These are phyloP conservation scores for Apostasia ramifera DNA, from an alignment of 106 monocot species.

Conservation along the genomic window DNA sequence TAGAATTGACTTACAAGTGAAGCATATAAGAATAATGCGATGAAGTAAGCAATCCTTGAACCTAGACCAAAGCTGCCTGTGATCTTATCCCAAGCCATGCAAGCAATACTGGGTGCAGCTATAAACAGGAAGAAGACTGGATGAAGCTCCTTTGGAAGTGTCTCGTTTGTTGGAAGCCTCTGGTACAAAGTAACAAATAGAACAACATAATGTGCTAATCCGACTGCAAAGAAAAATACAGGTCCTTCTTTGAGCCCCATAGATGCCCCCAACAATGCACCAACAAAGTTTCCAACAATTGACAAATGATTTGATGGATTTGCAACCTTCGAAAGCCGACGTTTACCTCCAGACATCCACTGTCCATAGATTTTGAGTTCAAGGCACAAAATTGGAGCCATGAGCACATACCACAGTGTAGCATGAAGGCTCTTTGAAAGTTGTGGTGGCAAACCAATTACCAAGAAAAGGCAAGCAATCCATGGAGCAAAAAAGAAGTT, in stretches of 20 bases:
- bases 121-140: slow-evolving; percentile 85
- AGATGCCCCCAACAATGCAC: slow-evolving; percentile 36
- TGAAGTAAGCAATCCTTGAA: slow-evolving; percentile 50
- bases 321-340: slow-evolving; percentile 65
- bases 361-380: slow-evolving; percentile 75
- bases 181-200: slow-evolving; percentile 35
- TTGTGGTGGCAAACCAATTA: slow-evolving; percentile 25
- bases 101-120: slow-evolving; percentile 64
- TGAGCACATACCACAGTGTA: slow-evolving; percentile 41
- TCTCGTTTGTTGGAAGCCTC: no score
- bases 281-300: neutral
- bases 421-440: slow-evolving; percentile 15
- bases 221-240: slow-evolving; percentile 63
- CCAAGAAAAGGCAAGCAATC: slow-evolving; percentile 40
- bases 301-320: slow-evolving; percentile 76
- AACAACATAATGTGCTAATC: slow-evolving; percentile 71
- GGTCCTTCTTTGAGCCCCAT: slow-evolving; percentile 60
- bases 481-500: slow-evolving; percentile 17
- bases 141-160: slow-evolving; percentile 4
- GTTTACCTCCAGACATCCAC: slow-evolving; percentile 56
- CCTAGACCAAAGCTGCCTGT: slow-evolving; percentile 39
- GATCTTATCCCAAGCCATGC: slow-evolving; percentile 70
- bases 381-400: slow-evolving; percentile 48
- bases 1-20: slow-evolving; percentile 42
- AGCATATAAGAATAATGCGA: slow-evolving; percentile 56